Conservation (phyloP, 1,139 yeast species). For the Kodamaea anthophila region DNA sequence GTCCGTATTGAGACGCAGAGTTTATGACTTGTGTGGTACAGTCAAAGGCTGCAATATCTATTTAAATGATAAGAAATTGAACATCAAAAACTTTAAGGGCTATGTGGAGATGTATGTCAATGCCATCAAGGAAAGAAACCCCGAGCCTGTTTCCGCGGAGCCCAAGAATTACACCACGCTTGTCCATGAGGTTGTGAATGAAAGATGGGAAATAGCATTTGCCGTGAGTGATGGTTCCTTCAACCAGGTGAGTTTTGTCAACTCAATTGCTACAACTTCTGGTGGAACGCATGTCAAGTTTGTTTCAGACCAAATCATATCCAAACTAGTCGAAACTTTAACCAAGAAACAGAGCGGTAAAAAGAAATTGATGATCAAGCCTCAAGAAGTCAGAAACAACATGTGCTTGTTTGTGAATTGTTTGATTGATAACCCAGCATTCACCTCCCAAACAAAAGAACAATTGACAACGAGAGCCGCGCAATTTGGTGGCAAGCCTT, state of each 20-base stretch:
- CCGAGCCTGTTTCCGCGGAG: constrained; percentile 21
- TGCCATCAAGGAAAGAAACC: constrained; percentile 44
- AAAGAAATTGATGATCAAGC: constrained; percentile 68
- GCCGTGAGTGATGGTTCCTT: constrained; percentile 88
- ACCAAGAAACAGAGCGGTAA: constrained; percentile 70
- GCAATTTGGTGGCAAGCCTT: constrained; percentile 76
- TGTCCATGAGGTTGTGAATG: constrained; percentile 66
- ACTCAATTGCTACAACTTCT: constrained; percentile 93
- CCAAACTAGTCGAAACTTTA: constrained; percentile 57
- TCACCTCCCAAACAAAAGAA: constrained; percentile 96
- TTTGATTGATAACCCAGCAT: constrained; percentile 92
- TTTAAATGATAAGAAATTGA: constrained; percentile 68
- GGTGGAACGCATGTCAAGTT: constrained; percentile 96
- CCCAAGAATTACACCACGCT: constrained; percentile 46
- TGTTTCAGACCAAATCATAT: constrained; percentile 77
- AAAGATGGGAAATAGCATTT: constrained; percentile 93
- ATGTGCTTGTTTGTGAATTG: constrained; percentile 90
- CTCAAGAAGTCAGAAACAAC: constrained; percentile 83
- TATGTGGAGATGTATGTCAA: constrained; percentile 89
- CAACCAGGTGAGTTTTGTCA: constrained; percentile 94
- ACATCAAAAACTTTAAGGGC: constrained; percentile 68
- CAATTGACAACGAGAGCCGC: constrained; percentile 84
- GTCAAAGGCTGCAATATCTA: constrained; percentile 79
- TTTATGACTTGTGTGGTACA: constrained; percentile 92
- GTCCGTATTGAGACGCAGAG: constrained; percentile 86